Base-by-base conservation (phyloP, 2,329 filamentous ascomycete species). In the Talaromyces sp. region DNA sequence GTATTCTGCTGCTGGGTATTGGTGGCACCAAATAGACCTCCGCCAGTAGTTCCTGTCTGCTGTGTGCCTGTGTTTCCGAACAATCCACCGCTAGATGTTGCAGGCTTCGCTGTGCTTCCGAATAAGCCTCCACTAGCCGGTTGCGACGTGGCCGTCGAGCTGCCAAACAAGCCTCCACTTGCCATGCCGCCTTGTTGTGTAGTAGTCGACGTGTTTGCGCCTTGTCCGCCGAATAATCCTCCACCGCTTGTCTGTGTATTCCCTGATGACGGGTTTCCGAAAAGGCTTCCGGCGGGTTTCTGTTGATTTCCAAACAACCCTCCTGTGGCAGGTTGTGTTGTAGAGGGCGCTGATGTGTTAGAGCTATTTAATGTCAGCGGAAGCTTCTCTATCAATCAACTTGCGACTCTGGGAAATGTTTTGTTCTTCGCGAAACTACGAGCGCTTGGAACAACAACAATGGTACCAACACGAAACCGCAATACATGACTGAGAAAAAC, bases 221-320 rank as follows among this genome's bases (percentile, higher is more conserved):
- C 70, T 40, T 72, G 61, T 13, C 74, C 72, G 19, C 72, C 71
- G 51, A 78, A 77, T 72, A 78, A 71, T 36, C 74, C 71, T 27
- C 75, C 74, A 27, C 74, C 71, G 64, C 72, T 73, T 62, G 73
- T 71, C 45, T 74, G 73, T 61, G 72, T 73, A 54, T 66, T 73
- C 25, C 69, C 69, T 29, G 70, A 45, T 3, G 69, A 65, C 10
- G 68, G 40, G 53, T 71, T 71, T 60, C 73, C 74, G 61, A 78
- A 78, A 19, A 78, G 67, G 40, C 76, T 66, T 13, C 72, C 73
- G 13, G 71, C 70, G 5, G 76, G 75, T 38, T 77, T 78, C 8
- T 72, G 53, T 61, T 76, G 75, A 51, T 74, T 76, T 53, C 71
- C 74, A 40, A 78, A 78, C 2, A 73, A 70, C 17, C 74, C 70